Percentiles rank a stretch among this genome's conserved stretches.
These are phyloP conservation scores for Plenodomus biglobosus DNA, from an alignment of 2,329 filamentous ascomycete genomes.

Conservation along the genomic window DNA sequence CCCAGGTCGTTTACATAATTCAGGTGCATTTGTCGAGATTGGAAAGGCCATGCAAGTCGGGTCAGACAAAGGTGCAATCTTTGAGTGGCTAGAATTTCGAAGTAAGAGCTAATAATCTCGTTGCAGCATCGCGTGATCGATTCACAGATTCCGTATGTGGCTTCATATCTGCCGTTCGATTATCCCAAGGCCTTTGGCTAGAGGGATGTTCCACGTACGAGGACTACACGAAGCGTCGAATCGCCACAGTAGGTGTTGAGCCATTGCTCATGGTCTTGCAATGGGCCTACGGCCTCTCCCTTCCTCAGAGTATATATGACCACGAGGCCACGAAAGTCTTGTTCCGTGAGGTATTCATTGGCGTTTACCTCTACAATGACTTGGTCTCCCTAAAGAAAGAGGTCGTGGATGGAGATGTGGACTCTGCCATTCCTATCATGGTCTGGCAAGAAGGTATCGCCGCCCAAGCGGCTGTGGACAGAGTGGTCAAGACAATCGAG, in stretches of 20 bases:
- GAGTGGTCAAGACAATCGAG: slow-evolving; percentile 7
- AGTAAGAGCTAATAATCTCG: not conserved
- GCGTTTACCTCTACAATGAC: slow-evolving; percentile 13
- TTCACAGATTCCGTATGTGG: slow-evolving; percentile 12
- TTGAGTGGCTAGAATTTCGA: not conserved
- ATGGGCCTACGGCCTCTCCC: slow-evolving; percentile 7
- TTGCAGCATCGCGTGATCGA: slow-evolving; percentile 8
- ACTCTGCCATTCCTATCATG: slow-evolving; percentile 12
- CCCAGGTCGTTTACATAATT: slow-evolving; percentile 11
- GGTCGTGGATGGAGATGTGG: slow-evolving; percentile 9
- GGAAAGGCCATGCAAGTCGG: slow-evolving; percentile 7
- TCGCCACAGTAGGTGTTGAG: slow-evolving; percentile 8
- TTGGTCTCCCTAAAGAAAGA: slow-evolving; percentile 14
- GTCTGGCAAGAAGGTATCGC: slow-evolving; percentile 12
- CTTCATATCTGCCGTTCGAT: slow-evolving; percentile 6
- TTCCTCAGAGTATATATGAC: slow-evolving; percentile 7
- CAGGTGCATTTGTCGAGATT: slow-evolving; percentile 10
- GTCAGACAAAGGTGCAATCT: slow-evolving; percentile 3
- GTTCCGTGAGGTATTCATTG: slow-evolving; percentile 8
- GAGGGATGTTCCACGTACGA: slow-evolving; percentile 8
- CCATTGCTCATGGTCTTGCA: slow-evolving; percentile 8
- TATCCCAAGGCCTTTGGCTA: slow-evolving; percentile 9
- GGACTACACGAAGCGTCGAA: slow-evolving; percentile 8
- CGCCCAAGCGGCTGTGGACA: slow-evolving; percentile 11
- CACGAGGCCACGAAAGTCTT: slow-evolving; percentile 8